Evolutionary conservation across 306 rosid species (phyloP).

Genomic region (Vigna trinervia): DNA sequence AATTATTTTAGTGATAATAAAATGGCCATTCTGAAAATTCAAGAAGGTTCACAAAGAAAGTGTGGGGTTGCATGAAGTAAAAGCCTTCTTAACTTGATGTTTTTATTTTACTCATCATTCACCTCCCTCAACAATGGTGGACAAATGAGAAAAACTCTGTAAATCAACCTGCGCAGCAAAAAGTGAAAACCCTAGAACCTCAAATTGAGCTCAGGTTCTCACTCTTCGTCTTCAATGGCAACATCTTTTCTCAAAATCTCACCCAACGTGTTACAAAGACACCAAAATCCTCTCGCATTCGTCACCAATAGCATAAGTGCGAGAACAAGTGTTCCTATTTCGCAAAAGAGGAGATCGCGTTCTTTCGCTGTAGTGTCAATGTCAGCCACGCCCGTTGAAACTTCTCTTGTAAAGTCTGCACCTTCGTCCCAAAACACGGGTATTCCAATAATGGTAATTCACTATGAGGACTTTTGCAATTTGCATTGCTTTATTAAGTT

Average conservation of each 20-base stretch:
- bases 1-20: too few species aligned
- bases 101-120: background rate
- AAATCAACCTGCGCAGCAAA: slow-evolving; percentile 8
- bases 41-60: too few species aligned
- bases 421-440: too few species aligned
- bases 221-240: slow-evolving; percentile 42
- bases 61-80: too few species aligned
- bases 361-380: slow-evolving; percentile 35
- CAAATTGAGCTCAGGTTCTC: background rate
- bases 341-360: slow-evolving; percentile 42
- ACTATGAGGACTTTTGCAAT: too few species aligned
- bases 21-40: too few species aligned
- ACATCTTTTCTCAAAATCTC: slow-evolving; percentile 40
- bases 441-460: too few species aligned
- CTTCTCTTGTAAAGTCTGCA: too few species aligned
- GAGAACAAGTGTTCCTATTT: slow-evolving; percentile 12
- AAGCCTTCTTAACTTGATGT: too few species aligned
- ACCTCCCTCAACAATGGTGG: slow-evolving; percentile 8
- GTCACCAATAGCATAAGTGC: slow-evolving; percentile 21
- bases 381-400: slow-evolving; percentile 11
- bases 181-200: slow-evolving; percentile 35
- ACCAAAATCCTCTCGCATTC: slow-evolving; percentile 38
- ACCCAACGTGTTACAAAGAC: slow-evolving; percentile 23
- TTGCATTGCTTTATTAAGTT: too few species aligned
- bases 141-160: background rate